Conservation (phyloP, 805 yeast species). For the Teunomyces panamensis region DNA sequence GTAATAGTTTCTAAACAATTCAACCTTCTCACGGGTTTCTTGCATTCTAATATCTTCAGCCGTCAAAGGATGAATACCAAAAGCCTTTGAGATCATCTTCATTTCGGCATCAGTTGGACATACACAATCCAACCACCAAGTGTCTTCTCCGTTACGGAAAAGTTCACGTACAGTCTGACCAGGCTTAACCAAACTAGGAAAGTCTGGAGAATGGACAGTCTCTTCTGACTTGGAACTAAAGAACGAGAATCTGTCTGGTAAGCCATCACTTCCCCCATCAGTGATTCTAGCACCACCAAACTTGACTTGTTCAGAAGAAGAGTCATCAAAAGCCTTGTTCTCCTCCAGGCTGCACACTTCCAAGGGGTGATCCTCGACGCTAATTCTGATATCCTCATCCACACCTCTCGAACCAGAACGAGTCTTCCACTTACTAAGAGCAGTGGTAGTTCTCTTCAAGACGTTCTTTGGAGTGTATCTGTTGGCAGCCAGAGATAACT, state of each 20-base stretch:
- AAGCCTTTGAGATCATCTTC: constrained; percentile 87
- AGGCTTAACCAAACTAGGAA: constrained; percentile 20
- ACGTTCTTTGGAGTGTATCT: constrained; percentile 58
- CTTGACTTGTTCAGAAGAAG: constrained; percentile 32
- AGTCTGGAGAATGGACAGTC: constrained; percentile 26
- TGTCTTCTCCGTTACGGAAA: constrained; percentile 24
- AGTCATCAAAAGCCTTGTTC: constrained; percentile 12
- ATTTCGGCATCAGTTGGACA: constrained; percentile 95
- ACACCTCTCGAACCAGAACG: not conserved
- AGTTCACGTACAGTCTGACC: constrained; percentile 21
- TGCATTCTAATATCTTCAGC: constrained; percentile 96
- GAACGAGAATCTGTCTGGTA: constrained; percentile 53
- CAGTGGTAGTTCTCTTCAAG: constrained; percentile 13
- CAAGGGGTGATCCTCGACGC: constrained; percentile 21
- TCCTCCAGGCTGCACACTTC: constrained; percentile 14
- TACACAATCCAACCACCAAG: constrained; percentile 72
- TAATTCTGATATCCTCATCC: not conserved
- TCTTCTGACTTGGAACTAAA: constrained; percentile 26
- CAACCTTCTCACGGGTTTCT: constrained; percentile 97
- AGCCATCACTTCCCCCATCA: constrained; percentile 20
- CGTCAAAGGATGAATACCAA: constrained; percentile 96
- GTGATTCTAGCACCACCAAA: constrained; percentile 39
- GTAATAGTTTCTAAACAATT: constrained; percentile 82
- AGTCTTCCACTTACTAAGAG: constrained; percentile 1
- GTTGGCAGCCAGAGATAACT: constrained; percentile 45